phyloP scores from a whole-genome alignment of 2,329 filamentous ascomycete species.

The Neocucurbitaria cava region DNA sequence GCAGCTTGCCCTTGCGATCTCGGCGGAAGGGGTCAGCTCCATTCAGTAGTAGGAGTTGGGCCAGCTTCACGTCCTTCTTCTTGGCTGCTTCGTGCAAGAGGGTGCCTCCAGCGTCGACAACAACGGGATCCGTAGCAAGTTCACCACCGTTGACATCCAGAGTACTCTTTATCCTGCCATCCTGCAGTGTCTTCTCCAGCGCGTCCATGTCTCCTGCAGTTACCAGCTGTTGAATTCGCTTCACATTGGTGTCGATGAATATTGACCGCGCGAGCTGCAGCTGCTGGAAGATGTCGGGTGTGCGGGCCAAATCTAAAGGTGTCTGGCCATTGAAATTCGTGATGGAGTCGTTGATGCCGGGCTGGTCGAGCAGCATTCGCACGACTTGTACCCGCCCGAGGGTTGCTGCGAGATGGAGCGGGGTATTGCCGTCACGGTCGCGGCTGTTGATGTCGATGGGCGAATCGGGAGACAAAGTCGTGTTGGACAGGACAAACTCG shows the following conservation, averaged over 20 bases:
- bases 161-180: slow-evolving; percentile 82
- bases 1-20: slow-evolving; percentile 92
- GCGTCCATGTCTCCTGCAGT: slow-evolving; percentile 74
- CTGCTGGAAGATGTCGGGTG: slow-evolving; percentile 93
- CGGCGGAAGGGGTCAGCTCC: slow-evolving; percentile 95
- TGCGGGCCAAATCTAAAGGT: slow-evolving; percentile 86
- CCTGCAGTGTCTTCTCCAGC: slow-evolving; percentile 81
- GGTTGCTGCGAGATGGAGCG: slow-evolving; percentile 84
- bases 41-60: slow-evolving; percentile 88
- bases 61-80: slow-evolving; percentile 83
- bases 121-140: slow-evolving; percentile 79
- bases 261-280: slow-evolving; percentile 88
- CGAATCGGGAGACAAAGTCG: slow-evolving; percentile 59
- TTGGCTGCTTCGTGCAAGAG: slow-evolving; percentile 92
- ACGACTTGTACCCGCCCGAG: slow-evolving; percentile 84
- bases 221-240: slow-evolving; percentile 82
- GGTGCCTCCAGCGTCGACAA: slow-evolving; percentile 84
- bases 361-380: slow-evolving; percentile 80
- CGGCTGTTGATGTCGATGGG: slow-evolving; percentile 84
- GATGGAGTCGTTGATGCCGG: slow-evolving; percentile 85
- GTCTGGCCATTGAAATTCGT: slow-evolving; percentile 84
- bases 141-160: slow-evolving; percentile 93
- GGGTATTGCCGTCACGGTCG: slow-evolving; percentile 93
- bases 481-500: slow-evolving; percentile 85
- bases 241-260: slow-evolving; percentile 85